Evolutionary conservation across 148 eudicot species (phyloP).

Genomic region (Fagopyrum tataricum): DNA sequence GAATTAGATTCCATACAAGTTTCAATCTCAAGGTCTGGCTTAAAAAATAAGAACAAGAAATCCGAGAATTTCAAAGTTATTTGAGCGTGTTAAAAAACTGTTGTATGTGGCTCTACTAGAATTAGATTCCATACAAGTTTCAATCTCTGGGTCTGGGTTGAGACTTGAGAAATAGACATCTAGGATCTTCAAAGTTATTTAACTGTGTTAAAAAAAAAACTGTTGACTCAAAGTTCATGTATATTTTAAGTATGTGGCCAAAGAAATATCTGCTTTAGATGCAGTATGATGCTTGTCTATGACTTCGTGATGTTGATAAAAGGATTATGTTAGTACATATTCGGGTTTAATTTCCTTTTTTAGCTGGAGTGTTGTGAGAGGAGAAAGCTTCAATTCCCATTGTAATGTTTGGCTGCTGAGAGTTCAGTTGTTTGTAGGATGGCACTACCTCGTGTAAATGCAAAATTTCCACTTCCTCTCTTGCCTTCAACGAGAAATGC

Average conservation of each 20-base stretch:
- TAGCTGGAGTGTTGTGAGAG: neutral
- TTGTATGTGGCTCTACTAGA: neutral
- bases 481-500: slow-evolving; percentile 16
- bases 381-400: neutral
- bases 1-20: no score
- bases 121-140: neutral
- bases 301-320: neutral
- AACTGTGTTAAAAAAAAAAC: neutral
- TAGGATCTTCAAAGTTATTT: neutral
- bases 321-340: neutral
- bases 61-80: no score
- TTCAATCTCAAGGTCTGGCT: no score
- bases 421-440: slow-evolving; percentile 27
- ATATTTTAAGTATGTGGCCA: neutral
- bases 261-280: neutral
- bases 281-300: neutral
- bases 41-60: no score
- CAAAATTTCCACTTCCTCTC: slow-evolving; percentile 19
- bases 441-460: slow-evolving; percentile 27
- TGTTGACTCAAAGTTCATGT: neutral
- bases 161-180: neutral
- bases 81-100: no score
- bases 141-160: neutral
- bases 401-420: slow-evolving; percentile 15
- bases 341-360: neutral